A percentile compares a stretch with the other conserved stretches of the same genome.
These are phyloP conservation scores for Yamadazyma endophytica DNA, from an alignment of 805 yeast species.

Conservation along the genomic window DNA sequence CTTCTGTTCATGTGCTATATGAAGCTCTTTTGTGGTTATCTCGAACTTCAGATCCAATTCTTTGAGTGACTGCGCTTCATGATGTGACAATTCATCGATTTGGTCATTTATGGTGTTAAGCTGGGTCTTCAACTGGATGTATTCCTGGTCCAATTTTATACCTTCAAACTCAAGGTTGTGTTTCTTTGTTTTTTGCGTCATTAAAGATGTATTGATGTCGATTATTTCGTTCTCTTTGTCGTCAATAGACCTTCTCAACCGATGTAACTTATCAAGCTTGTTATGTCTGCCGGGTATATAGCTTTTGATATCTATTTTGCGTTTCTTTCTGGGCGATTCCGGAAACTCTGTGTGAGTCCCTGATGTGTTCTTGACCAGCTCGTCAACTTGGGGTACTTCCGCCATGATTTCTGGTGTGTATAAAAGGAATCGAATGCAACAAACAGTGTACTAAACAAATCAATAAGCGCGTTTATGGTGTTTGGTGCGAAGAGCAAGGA, in stretches of 20 bases:
- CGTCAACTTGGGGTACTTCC: too few relatives aligned
- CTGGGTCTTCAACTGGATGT: slow-evolving; percentile 34
- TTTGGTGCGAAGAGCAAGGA: too few relatives aligned
- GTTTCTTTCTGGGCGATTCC: background rate
- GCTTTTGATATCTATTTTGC: slow-evolving; percentile 3
- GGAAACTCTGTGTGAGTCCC: too few relatives aligned
- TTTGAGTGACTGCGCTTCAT: slow-evolving; percentile 18
- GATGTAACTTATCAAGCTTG: slow-evolving; percentile 12
- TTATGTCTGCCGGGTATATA: slow-evolving; percentile 10
- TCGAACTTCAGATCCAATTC: slow-evolving; percentile 21
- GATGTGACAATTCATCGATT: slow-evolving; percentile 23
- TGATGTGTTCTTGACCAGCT: too few relatives aligned
- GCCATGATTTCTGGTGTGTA: background rate
- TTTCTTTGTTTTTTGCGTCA: slow-evolving; percentile 32
- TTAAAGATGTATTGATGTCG: slow-evolving; percentile 14
- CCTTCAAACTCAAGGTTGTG: slow-evolving; percentile 34
- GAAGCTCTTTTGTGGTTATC: slow-evolving; percentile 17
- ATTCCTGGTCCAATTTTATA: slow-evolving; percentile 27
- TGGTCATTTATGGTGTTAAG: slow-evolving; percentile 30
- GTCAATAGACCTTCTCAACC: slow-evolving; percentile 9
- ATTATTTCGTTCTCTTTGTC: slow-evolving; percentile 14
- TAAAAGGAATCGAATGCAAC: background rate
- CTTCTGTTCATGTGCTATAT: slow-evolving; percentile 16
- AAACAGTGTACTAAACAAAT: too few relatives aligned
- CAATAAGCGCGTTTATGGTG: too few relatives aligned